These are phyloP conservation scores for Fusarium sp. DNA, from an alignment of 2,329 filamentous ascomycete species.

Conservation along the genomic window DNA sequence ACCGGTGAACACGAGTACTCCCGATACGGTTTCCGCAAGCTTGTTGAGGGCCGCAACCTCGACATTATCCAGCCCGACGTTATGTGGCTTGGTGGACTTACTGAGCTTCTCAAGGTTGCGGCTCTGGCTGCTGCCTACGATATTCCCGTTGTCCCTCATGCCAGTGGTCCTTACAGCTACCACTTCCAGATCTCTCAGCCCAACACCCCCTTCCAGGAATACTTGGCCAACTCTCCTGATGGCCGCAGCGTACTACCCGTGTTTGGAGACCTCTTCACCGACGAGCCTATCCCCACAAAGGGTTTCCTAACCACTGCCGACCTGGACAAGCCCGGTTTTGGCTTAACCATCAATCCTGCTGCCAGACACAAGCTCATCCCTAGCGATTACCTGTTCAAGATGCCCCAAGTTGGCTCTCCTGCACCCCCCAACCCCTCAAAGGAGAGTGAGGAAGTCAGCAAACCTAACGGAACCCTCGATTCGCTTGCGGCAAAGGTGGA, in stretches of 20 bases:
- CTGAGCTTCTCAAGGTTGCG: constrained; percentile 88
- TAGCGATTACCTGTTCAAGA: constrained; percentile 78
- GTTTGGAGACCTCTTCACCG: constrained; percentile 89
- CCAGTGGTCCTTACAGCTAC: constrained; percentile 93
- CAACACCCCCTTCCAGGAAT: constrained; percentile 96
- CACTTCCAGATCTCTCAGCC: constrained; percentile 95
- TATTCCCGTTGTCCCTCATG: constrained; percentile 94
- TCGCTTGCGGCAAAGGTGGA: constrained; percentile 54
- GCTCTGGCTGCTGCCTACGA: constrained; percentile 94
- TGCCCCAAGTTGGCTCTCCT: constrained; percentile 66
- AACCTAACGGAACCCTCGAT: constrained; percentile 47
- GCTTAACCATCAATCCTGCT: constrained; percentile 85
- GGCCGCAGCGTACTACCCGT: constrained; percentile 91
- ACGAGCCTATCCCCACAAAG: constrained; percentile 88
- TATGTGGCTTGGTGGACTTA: constrained; percentile 96
- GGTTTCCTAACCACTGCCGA: constrained; percentile 84
- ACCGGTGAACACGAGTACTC: constrained; percentile 97
- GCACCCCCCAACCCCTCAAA: constrained; percentile 49
- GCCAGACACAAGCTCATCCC: constrained; percentile 79
- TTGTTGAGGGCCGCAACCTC: constrained; percentile 90
- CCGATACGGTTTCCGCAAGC: constrained; percentile 92
- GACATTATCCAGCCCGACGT: constrained; percentile 97
- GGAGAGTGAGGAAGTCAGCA: constrained; percentile 33
- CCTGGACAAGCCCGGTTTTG: constrained; percentile 91
- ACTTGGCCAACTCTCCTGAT: constrained; percentile 91